Base-by-base conservation (phyloP, 2,329 filamentous ascomycete genomes). In the Orbilia blumenaviensis region DNA sequence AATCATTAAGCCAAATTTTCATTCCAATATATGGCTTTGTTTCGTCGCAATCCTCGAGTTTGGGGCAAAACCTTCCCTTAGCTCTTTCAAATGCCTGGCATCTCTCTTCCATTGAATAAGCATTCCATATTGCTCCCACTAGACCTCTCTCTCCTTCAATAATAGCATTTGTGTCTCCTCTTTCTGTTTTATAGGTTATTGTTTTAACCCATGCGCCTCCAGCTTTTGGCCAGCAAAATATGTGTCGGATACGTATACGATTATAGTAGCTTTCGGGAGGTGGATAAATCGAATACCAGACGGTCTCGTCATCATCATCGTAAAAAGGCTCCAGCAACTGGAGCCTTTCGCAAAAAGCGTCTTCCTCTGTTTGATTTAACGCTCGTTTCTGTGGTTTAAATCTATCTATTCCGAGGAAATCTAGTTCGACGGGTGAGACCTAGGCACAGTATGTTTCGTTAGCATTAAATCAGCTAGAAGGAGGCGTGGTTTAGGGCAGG, bases 61-160 rank as follows among this genome's bases (percentile, higher is more conserved):
- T 66, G 23, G 62, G 46, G 46, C 62, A 66, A 54, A 66, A 66
- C 44, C 56, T 60, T 32, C 44, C 62, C 46, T 32, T 46, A 7
- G 62, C 62, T n/a, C 34, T 54, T 32, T 66, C 62, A 54, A 66
- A 66, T n/a, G 62, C 62, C 34, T 41, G 46, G 32, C 62, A 66
- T 12, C 62, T 46, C 44, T 66, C 62, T 16, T 66, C 62, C 62
- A 66, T 66, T 23, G 62, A 41, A 66, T 54, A n/a, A 32, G 62
- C 62, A 44, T 66, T 66, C 44, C 44, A 52, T 52, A 66, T 66
- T 29, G 61, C 61, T 27, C 61, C 61, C 18, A 52, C 44, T 25
- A 52, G 46, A 64, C 61, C 29, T 29, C 3, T 4, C 29, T 52
- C 44, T 29, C 42, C 29, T 32, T 54, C 62, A 54, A 0, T 34